phyloP scores from a whole-genome alignment of 139 green algal species.

The Picocystis salinarum region DNA sequence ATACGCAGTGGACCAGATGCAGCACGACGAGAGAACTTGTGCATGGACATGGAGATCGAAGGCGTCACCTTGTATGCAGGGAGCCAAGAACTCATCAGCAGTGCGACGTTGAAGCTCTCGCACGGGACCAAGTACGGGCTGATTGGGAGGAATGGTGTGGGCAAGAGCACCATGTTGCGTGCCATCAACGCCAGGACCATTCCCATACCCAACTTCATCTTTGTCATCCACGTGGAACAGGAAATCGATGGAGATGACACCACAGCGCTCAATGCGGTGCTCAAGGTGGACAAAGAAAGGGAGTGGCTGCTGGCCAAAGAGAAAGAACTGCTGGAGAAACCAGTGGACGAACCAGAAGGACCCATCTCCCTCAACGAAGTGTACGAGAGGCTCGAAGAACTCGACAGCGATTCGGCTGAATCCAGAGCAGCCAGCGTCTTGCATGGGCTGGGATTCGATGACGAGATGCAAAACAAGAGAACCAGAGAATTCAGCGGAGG shows the following conservation, averaged over 20 bases:
- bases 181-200: conserved; percentile 60
- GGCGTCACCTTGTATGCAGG: conserved; percentile 10
- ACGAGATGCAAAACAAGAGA: conserved; percentile 49
- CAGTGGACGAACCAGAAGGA: conserved; percentile 8
- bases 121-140: conserved; percentile 65
- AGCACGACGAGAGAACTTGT: conserved; percentile 8
- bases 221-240: conserved; percentile 73
- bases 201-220: conserved; percentile 77
- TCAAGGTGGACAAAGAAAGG: conserved; percentile 53
- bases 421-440: conserved; percentile 61
- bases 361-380: conserved; percentile 28
- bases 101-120: conserved; percentile 62
- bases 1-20: conserved; percentile 9
- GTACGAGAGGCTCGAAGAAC: conserved; percentile 45
- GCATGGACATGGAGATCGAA: conserved; percentile 16
- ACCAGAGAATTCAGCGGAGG: conserved; percentile 84
- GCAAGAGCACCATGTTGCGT: conserved; percentile 73
- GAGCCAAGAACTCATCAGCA: conserved; percentile 14
- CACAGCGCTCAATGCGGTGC: conserved; percentile 50
- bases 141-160: conserved; percentile 54
- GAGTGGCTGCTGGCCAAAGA: conserved; percentile 46
- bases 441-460: conserved; percentile 91
- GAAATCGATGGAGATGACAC: conserved; percentile 60
- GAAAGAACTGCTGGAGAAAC: conserved; percentile 29
- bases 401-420: conserved; percentile 62